Evolutionary conservation across 2,329 filamentous ascomycete species (phyloP).

Genomic region (Neofusicoccum sp.): DNA sequence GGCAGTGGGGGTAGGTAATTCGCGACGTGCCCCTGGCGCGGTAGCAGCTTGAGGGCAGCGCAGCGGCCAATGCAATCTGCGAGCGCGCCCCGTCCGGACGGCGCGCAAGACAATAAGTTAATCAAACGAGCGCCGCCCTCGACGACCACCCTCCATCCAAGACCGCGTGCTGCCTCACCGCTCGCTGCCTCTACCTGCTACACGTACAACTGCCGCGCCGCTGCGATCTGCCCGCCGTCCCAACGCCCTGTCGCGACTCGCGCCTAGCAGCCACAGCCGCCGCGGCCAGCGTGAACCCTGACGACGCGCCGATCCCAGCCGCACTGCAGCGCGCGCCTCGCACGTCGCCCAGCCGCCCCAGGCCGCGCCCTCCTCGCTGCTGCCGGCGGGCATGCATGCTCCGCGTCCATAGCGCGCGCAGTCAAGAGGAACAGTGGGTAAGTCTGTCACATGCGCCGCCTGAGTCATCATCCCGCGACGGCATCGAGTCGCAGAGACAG

Average conservation of each 20-base stretch:
- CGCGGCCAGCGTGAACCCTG: conserved; percentile 1
- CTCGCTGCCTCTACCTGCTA: neutral
- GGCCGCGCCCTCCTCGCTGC: neutral
- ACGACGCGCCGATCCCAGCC: neutral
- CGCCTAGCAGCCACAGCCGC: conserved; percentile 6
- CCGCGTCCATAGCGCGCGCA: neutral
- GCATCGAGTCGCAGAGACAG: neutral
- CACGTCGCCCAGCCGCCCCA: neutral
- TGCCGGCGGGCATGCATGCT: conserved; percentile 12
- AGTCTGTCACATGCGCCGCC: neutral
- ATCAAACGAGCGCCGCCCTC: conserved; percentile 17
- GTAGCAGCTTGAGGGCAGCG: conserved; percentile 9
- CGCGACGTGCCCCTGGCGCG: conserved; percentile 11
- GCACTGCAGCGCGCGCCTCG: neutral
- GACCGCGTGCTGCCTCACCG: neutral
- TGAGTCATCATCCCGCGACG: conserved; percentile 2
- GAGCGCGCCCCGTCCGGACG: neutral
- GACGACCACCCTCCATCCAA: neutral
- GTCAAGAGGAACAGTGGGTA: conserved; percentile 2
- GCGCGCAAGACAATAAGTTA: conserved; percentile 11
- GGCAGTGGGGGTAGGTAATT: conserved; percentile 12
- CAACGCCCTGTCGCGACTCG: conserved; percentile 3
- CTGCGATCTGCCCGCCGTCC: neutral
- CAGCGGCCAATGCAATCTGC: conserved; percentile 17
- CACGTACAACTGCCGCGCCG: neutral